Evolutionary conservation across 306 rosid genomes (phyloP), one percentile per base, ranked within the genome.

Genomic region (Albizia julibrissin): DNA sequence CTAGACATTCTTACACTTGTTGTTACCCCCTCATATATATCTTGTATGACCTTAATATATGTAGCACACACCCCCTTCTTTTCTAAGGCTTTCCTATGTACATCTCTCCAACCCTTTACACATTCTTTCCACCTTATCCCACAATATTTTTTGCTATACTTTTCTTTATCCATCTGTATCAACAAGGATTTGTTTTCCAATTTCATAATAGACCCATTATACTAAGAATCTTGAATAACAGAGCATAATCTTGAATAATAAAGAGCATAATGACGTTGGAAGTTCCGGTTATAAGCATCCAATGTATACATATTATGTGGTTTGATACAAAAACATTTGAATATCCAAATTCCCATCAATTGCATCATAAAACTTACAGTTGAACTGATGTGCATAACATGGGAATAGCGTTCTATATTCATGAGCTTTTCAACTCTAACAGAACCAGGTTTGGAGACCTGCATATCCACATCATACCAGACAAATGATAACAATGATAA

Each of bases 311-410:
- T 42, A 42, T 21, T 21, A 43, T 29, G 29, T 69, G 37, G 65
- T 68, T 76, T 68, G 33, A 52, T 29, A 68, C 64, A 43, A 42
- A 40, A 43, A 19, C 13, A 70, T 27, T 69, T 67, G 16, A 66
- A 47, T 7, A 33, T n/a, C 39, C 18, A 72, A 81, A 71, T 62
- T 61, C 22, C 61, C n/a, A 54, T 54, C 39, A 59, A 10, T 58
- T 52, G 81, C 66, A 78, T 24, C 10, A 2, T 78, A 83, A 62
- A 75, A 81, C 98, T 93, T 89, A 93, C 99, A 8, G 99, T 95
- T 19, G 99, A 95, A 83, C 99, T 95, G 65, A 95, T 90, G 85
- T 95, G 99, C 99, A 95, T 95, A 58, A 95, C 99, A 86, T 95
- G 99, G 84, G 99, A 95, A 88, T 92, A 95, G 37, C 94, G 94